Base-by-base conservation (phyloP, 495 filamentous ascomycete genomes). In the Aspergillus homomorphus region DNA sequence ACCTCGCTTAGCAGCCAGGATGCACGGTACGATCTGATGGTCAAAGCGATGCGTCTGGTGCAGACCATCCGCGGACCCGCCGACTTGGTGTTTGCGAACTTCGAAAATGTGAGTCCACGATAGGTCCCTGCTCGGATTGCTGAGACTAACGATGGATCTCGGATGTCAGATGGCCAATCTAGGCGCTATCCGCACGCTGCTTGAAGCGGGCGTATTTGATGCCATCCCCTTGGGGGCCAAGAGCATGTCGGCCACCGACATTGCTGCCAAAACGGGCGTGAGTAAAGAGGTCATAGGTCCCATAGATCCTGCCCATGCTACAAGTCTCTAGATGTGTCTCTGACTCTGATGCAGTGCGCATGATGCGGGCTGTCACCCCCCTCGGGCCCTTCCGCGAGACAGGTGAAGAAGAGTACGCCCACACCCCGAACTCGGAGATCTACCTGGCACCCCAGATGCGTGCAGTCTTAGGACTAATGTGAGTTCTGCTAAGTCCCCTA, bases 1-100 rank as follows among this genome's bases (percentile, higher is more conserved):
- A 14, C 44, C 54, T 46, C 45, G 19, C 45, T 21, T 21, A 46
- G 9, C 22, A 38, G 19, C 41, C 18, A 30, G n/a, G 24, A 53
- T 45, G 48, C 30, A 5, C 38, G 46, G 41, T 53, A 53, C 23
- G 16, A 52, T 16, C 21, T 53, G 2, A 18, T 53, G 49, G 33
- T 21, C 33, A 52, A 58, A 19, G 56, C 56, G 14, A 53, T n/a
- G 20, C 20, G 42, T 16, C 56, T 58, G 16, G 20, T 53, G 20
- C 56, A 53, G 12, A 45, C 56, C 30, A 58, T 58, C 42, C 56
- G 56, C 16, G 56, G 56, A 6, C 56, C 56, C 2, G 56, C 49
- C 8, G 56, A 58, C 33, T 42, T 58, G 48, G n/a, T 58, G 14
- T 58, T 53, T 33, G 38, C 21, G 5, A 23, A 53, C 8, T 58